A percentile compares a stretch with the other conserved stretches of the same genome.
Conservation (phyloP, 306 rosid genomes). For the Dryas alaskensis region DNA sequence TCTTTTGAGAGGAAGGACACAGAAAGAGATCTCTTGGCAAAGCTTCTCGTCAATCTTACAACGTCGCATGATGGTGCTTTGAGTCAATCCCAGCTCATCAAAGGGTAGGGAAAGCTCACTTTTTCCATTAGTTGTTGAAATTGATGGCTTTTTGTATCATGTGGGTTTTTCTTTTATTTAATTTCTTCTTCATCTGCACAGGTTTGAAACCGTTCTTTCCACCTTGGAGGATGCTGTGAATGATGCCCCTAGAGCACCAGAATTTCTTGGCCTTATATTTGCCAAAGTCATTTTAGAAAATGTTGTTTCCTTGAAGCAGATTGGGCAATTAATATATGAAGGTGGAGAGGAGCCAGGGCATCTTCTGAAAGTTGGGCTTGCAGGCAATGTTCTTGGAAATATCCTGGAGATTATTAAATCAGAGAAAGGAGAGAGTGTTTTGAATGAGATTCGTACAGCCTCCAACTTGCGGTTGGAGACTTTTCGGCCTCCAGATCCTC, state of each 20-base stretch:
- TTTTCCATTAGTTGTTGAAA: background rate
- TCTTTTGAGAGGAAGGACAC: conserved; percentile 79
- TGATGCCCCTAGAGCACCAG: conserved; percentile 87
- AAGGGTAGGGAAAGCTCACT: conserved; percentile 53
- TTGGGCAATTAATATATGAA: conserved; percentile 48
- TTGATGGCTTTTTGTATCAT: background rate
- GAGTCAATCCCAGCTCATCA: conserved; percentile 55
- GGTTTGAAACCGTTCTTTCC: conserved; percentile 65
- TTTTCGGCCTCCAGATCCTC: conserved; percentile 59
- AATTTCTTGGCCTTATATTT: conserved; percentile 68
- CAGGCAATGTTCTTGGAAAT: conserved; percentile 76
- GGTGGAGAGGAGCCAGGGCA: conserved; percentile 81
- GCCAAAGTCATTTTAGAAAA: conserved; percentile 50
- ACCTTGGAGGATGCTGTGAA: conserved; percentile 74
- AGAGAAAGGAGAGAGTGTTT: conserved; percentile 57
- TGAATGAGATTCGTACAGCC: conserved; percentile 38
- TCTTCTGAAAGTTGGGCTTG: conserved; percentile 63
- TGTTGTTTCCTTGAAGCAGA: conserved; percentile 53
- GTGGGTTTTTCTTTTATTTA: background rate
- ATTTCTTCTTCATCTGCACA: conserved; percentile 25
- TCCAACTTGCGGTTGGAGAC: conserved; percentile 61
- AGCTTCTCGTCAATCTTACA: conserved; percentile 59
- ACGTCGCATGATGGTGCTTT: conserved; percentile 50
- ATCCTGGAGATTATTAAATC: conserved; percentile 53
- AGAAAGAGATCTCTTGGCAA: conserved; percentile 70